phyloP scores from a whole-genome alignment of 2,329 filamentous ascomycete genomes.

The Diplodia sapinea region DNA sequence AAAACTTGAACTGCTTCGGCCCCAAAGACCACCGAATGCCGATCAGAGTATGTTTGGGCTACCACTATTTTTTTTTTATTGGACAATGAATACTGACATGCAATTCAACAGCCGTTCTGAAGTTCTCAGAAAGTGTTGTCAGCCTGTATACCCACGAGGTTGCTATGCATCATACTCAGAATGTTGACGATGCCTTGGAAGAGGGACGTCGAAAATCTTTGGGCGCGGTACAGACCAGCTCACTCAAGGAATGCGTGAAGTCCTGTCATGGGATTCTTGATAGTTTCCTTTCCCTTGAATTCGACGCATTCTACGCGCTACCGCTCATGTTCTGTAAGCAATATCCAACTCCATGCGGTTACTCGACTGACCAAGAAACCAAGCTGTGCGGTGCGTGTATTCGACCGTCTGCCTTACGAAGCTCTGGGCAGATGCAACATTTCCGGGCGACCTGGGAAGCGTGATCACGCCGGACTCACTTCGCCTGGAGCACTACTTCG shows the following conservation, averaged over 20 bases:
- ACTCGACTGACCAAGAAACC: background rate
- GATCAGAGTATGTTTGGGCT: slow-evolving; percentile 39
- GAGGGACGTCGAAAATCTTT: slow-evolving; percentile 46
- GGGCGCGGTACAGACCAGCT: slow-evolving; percentile 54
- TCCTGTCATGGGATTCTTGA: slow-evolving; percentile 56
- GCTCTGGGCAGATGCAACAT: slow-evolving; percentile 62
- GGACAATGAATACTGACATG: background rate
- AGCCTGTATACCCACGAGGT: slow-evolving; percentile 59
- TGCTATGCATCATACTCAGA: slow-evolving; percentile 53
- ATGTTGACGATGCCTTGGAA: slow-evolving; percentile 46
- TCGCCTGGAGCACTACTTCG: slow-evolving; percentile 55
- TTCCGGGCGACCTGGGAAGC: slow-evolving; percentile 56
- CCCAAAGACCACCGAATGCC: slow-evolving; percentile 3
- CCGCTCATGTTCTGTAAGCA: slow-evolving; percentile 54
- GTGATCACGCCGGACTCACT: slow-evolving; percentile 57
- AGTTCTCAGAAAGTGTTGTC: slow-evolving; percentile 55
- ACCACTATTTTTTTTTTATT: background rate
- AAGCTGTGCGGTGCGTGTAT: slow-evolving; percentile 61
- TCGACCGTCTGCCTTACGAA: slow-evolving; percentile 65
- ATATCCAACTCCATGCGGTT: slow-evolving; percentile 34
- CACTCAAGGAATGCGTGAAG: slow-evolving; percentile 54
- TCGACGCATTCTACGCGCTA: slow-evolving; percentile 50
- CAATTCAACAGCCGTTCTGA: slow-evolving; percentile 43
- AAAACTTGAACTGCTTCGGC: slow-evolving; percentile 12
- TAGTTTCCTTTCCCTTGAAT: slow-evolving; percentile 56